phyloP scores from a whole-genome alignment of 1,139 yeast genomes.

The Sugiyamaella neomexicana region DNA sequence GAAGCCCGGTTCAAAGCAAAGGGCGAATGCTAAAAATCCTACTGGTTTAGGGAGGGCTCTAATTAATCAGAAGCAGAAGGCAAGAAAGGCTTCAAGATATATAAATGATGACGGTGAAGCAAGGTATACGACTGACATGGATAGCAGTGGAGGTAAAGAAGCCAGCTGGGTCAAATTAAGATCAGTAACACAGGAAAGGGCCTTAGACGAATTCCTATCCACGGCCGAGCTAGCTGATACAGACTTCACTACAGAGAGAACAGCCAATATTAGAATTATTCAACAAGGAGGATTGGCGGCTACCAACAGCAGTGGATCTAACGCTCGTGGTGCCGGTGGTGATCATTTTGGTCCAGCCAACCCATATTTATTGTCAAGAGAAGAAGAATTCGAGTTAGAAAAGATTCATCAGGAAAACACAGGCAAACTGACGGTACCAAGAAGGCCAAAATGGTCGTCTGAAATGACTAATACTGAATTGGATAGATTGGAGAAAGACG shows the following conservation, averaged over 20 bases:
- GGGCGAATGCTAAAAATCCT: conserved; percentile 74
- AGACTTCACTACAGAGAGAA: conserved; percentile 90
- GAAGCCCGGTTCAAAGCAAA: conserved; percentile 57
- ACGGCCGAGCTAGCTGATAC: conserved; percentile 96
- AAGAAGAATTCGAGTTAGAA: conserved; percentile 63
- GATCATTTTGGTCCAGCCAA: conserved; percentile 32
- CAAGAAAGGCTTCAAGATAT: conserved; percentile 65
- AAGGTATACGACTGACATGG: conserved; percentile 40
- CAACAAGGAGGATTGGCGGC: conserved; percentile 41
- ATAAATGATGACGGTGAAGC: conserved; percentile 69
- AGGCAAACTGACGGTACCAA: conserved; percentile 85
- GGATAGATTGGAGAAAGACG: conserved; percentile 84
- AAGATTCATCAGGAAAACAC: conserved; percentile 55
- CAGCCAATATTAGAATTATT: conserved; percentile 80
- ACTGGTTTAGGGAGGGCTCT: conserved; percentile 87
- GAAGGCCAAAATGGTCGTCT: conserved; percentile 81
- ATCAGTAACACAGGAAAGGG: conserved; percentile 92
- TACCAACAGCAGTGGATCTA: conserved; percentile 39
- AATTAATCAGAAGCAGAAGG: conserved; percentile 69
- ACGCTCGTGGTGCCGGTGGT: not conserved
- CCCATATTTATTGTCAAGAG: conserved; percentile 60
- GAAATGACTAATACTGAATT: conserved; percentile 72
- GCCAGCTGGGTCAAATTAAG: conserved; percentile 87
- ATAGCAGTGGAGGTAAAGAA: conserved; percentile 60
- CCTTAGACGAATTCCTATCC: conserved; percentile 88